Conservation (phyloP, 352 stramenopile genomes). For the Phytophthora aleatoria region DNA sequence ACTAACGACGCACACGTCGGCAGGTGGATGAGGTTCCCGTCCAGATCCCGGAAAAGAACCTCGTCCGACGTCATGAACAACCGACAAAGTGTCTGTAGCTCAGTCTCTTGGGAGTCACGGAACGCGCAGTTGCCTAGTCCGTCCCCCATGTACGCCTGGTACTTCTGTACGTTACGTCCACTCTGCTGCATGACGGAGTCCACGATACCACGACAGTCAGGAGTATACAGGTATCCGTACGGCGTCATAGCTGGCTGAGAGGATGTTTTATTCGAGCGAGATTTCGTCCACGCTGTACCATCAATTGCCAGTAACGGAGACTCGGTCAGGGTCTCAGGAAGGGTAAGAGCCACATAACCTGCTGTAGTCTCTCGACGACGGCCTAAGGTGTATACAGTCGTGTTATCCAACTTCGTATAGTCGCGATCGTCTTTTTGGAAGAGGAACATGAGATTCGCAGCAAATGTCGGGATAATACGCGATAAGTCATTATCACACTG, state of each 20-base stretch:
- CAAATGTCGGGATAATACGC: conserved; percentile 30
- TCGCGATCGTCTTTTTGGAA: conserved; percentile 43
- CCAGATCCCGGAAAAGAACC: conserved; percentile 31
- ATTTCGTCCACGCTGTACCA: conserved; percentile 39
- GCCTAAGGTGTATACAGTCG: conserved; percentile 39
- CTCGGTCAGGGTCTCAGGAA: conserved; percentile 37
- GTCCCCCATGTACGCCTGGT: conserved; percentile 47
- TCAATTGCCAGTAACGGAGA: conserved; percentile 40
- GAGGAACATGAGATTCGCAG: conserved; percentile 50
- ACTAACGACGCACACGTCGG: conserved; percentile 26
- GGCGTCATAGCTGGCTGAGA: conserved; percentile 16
- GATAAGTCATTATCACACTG: conserved; percentile 29
- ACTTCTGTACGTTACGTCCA: conserved; percentile 52
- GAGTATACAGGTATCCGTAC: conserved; percentile 47
- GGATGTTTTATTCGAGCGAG: conserved; percentile 1
- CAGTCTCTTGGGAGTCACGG: conserved; percentile 46
- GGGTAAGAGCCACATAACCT: conserved; percentile 21
- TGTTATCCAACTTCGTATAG: conserved; percentile 51
- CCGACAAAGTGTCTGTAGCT: conserved; percentile 40
- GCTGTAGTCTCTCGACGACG: conserved; percentile 26
- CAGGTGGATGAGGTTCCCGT: conserved; percentile 22
- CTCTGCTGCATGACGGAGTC: conserved; percentile 31
- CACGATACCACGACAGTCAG: conserved; percentile 34
- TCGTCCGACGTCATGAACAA: conserved; percentile 39
- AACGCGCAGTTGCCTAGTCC: conserved; percentile 41